These are phyloP conservation scores for Aspergillus sclerotiicarbonarius DNA, from an alignment of 495 filamentous ascomycete species.

Conservation along the genomic window DNA sequence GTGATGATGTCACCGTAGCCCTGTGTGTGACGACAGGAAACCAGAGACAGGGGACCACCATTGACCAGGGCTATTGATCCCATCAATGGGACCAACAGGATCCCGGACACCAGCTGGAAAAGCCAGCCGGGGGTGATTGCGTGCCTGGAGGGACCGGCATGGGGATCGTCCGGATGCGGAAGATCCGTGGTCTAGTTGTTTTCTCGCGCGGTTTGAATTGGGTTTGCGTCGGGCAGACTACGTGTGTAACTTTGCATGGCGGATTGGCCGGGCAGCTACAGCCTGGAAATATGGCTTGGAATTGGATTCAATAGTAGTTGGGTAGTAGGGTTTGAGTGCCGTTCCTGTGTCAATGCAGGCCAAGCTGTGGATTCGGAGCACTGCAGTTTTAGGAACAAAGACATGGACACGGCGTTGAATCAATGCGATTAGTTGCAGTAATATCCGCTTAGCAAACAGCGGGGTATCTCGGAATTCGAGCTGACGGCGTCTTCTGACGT, in stretches of 20 bases:
- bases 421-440: no score
- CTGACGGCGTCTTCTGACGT: no score
- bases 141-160: neutral
- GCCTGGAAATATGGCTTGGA: neutral
- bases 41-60: neutral
- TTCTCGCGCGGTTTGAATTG: neutral
- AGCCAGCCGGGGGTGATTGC: neutral
- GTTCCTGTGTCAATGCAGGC: no score
- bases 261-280: neutral
- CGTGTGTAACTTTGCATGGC: neutral
- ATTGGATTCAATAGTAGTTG: neutral
- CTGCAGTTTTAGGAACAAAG: no score
- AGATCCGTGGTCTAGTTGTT: constrained; percentile 1
- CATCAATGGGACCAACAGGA: neutral
- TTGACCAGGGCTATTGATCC: neutral
- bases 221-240: neutral
- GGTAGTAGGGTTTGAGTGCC: no score
- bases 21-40: neutral
- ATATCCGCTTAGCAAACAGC: no score
- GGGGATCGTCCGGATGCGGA: neutral
- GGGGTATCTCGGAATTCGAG: no score
- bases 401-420: no score
- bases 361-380: no score
- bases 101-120: neutral
- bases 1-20: constrained; percentile 2